phyloP scores from a whole-genome alignment of 805 yeast species.

The Cephaloascus albidus region DNA sequence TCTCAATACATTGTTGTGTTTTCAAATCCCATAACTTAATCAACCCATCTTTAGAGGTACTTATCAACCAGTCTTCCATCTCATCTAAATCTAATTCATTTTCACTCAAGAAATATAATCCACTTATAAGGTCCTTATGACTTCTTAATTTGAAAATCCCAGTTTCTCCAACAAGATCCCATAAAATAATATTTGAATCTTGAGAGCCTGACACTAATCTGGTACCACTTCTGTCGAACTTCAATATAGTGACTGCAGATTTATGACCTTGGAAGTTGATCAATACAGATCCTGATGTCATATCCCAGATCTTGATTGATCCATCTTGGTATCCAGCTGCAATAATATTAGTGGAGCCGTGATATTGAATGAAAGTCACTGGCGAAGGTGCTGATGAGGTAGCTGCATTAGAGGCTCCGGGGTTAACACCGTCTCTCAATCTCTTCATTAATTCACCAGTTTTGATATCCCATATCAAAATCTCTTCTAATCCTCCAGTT shows the following conservation, averaged over 20 bases:
- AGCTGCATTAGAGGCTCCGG: slow-evolving; percentile 63
- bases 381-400: slow-evolving; percentile 56
- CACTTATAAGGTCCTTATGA: slow-evolving; percentile 85
- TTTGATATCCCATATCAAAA: slow-evolving; percentile 85
- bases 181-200: slow-evolving; percentile 76
- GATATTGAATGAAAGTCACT: slow-evolving; percentile 51
- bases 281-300: slow-evolving; percentile 66
- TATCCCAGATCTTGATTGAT: slow-evolving; percentile 83
- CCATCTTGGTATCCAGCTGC: slow-evolving; percentile 94
- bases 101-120: slow-evolving; percentile 41
- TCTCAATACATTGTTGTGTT: slow-evolving; percentile 84
- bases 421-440: slow-evolving; percentile 56
- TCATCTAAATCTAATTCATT: slow-evolving; percentile 28
- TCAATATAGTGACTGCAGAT: slow-evolving; percentile 59
- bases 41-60: slow-evolving; percentile 83
- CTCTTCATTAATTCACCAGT: slow-evolving; percentile 63
- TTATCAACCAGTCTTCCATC: slow-evolving; percentile 63
- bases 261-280: slow-evolving; percentile 89
- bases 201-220: slow-evolving; percentile 77
- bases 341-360: slow-evolving; percentile 52
- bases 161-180: slow-evolving; percentile 93
- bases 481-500: slow-evolving; percentile 79
- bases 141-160: slow-evolving; percentile 84
- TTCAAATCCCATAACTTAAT: slow-evolving; percentile 91
- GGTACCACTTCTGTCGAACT: slow-evolving; percentile 78